Evolutionary conservation across 345 rosid species (phyloP).

Genomic region (Hypericum perforatum): DNA sequence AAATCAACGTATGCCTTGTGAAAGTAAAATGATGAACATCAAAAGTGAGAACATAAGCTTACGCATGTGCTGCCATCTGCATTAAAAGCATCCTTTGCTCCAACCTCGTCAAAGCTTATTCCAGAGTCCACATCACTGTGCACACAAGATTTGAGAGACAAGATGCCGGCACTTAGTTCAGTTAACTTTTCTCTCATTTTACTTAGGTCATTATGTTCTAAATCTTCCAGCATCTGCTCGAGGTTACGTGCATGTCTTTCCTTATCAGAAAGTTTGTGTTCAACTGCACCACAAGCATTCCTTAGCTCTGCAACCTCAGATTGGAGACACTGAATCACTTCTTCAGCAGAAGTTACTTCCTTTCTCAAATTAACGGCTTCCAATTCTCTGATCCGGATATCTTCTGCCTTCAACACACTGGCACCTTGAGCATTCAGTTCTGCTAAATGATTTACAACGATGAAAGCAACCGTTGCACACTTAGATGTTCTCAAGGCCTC

Average conservation of each 20-base stretch:
- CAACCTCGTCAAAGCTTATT: slow-evolving; percentile 19
- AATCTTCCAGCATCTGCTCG: slow-evolving; percentile 43
- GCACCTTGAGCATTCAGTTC: slow-evolving; percentile 33
- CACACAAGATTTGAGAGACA: slow-evolving; percentile 48
- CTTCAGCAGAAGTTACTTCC: slow-evolving; percentile 36
- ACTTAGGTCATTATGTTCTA: slow-evolving; percentile 46
- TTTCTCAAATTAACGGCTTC: slow-evolving; percentile 29
- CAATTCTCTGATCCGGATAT: slow-evolving; percentile 32
- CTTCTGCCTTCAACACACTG: slow-evolving; percentile 40
- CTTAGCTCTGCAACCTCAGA: slow-evolving; percentile 35
- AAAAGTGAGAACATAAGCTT: slow-evolving; percentile 30
- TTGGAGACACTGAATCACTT: slow-evolving; percentile 33
- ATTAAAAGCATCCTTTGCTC: slow-evolving; percentile 15
- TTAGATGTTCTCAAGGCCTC: slow-evolving; percentile 36
- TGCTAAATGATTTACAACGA: slow-evolving; percentile 58
- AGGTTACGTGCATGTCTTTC: slow-evolving; percentile 33
- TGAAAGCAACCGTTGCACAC: slow-evolving; percentile 73
- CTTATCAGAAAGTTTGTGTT: slow-evolving; percentile 39
- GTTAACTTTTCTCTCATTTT: slow-evolving; percentile 47
- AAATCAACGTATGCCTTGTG: slow-evolving; percentile 13
- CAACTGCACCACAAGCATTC: slow-evolving; percentile 36
- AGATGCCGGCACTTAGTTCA: slow-evolving; percentile 53
- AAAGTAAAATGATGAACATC: slow-evolving; percentile 2
- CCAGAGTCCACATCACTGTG: slow-evolving; percentile 28
- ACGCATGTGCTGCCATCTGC: slow-evolving; percentile 35